A percentile compares a stretch with the other conserved stretches of the same genome.
Evolutionary conservation across 2,329 filamentous ascomycete species (phyloP).

Genomic region (Lecanicillium sp.): DNA sequence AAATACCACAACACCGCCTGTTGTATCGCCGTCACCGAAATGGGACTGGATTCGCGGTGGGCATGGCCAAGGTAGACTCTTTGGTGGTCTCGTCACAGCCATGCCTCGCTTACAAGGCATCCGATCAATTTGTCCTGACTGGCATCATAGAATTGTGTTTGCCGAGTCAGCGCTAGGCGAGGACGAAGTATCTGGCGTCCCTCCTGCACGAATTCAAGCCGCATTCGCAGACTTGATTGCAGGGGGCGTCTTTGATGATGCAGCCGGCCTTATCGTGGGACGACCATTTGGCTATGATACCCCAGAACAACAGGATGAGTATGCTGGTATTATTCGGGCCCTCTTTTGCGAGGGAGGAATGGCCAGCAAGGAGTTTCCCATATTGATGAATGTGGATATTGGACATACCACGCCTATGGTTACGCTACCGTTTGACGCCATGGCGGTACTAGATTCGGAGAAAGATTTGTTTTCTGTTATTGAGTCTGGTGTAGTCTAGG

Average conservation of each 20-base stretch:
- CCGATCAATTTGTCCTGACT: not conserved
- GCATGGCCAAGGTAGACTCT: not conserved
- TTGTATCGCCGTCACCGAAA: not conserved
- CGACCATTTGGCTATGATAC: not conserved
- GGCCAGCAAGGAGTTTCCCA: not conserved
- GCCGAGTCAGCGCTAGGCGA: not conserved
- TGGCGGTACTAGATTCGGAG: not conserved
- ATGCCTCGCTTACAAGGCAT: not conserved
- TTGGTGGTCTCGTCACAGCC: not conserved
- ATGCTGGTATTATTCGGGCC: not conserved
- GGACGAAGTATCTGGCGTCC: not conserved
- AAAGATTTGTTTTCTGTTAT: not conserved
- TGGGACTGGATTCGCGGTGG: not conserved
- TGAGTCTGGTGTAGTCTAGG: not conserved
- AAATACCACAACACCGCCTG: conserved; percentile 10
- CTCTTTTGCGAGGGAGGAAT: not conserved
- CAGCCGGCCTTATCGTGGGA: not conserved
- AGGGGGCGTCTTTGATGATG: not conserved
- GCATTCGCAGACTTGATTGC: not conserved
- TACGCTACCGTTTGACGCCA: not conserved
- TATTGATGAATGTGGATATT: not conserved
- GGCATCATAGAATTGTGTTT: not conserved
- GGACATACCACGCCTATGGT: conserved; percentile 1
- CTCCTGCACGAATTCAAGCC: not conserved
- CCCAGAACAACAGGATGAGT: not conserved